A percentile compares a stretch with the other conserved stretches of the same genome.
These are phyloP conservation scores for Candida sphagnicola DNA, from an alignment of 805 yeast species.

Conservation along the genomic window DNA sequence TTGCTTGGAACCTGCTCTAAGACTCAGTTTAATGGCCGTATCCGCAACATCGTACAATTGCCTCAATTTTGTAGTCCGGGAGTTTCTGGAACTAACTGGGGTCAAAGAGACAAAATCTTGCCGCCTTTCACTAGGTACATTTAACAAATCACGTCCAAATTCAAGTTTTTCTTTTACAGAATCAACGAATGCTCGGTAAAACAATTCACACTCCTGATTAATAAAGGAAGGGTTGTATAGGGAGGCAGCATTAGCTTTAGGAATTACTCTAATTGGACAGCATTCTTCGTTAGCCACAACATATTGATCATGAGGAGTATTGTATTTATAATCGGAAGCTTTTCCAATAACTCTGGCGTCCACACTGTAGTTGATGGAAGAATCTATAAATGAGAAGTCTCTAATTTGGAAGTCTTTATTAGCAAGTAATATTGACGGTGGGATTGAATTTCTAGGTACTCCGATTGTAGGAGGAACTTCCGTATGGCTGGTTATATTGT, in stretches of 20 bases:
- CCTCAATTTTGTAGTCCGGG: constrained; percentile 18
- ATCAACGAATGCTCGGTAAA: constrained; percentile 31
- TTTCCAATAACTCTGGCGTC: constrained; percentile 39
- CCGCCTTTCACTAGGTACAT: constrained; percentile 9
- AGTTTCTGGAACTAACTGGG: constrained; percentile 18
- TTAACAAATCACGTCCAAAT: constrained; percentile 16
- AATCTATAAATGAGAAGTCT: constrained; percentile 35
- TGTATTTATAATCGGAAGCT: constrained; percentile 30
- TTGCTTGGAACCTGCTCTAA: constrained; percentile 12
- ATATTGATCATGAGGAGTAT: constrained; percentile 24
- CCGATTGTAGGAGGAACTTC: constrained; percentile 38
- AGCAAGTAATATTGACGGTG: constrained; percentile 21
- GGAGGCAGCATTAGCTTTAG: constrained; percentile 20
- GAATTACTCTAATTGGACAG: constrained; percentile 33
- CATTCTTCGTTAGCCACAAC: constrained; percentile 32
- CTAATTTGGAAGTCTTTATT: constrained; percentile 18
- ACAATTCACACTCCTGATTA: constrained; percentile 18
- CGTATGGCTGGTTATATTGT: constrained; percentile 30
- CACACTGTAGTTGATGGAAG: constrained; percentile 31
- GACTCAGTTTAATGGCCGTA: constrained; percentile 14
- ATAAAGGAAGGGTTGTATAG: constrained; percentile 10
- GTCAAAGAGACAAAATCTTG: constrained; percentile 8
- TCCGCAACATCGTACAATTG: constrained; percentile 28
- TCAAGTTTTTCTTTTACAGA: constrained; percentile 25
- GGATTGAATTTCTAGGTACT: constrained; percentile 18